Evolutionary conservation across 805 yeast species (phyloP).

Genomic region (Tetrapisispora arboricola): DNA sequence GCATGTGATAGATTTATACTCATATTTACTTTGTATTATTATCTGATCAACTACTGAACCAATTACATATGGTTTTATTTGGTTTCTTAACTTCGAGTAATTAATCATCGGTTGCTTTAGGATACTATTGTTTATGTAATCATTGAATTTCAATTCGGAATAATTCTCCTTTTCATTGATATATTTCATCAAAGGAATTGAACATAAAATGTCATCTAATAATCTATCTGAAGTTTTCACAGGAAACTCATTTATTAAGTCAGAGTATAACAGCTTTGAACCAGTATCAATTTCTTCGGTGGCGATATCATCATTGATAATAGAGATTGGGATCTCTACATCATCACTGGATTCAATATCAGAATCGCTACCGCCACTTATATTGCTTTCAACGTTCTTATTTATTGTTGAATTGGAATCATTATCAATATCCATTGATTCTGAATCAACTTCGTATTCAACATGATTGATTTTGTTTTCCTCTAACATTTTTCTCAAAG

Average conservation of each 20-base stretch:
- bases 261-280: conserved; percentile 18
- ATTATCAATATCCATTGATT: conserved; percentile 1
- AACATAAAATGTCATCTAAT: conserved; percentile 50
- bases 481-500: background rate
- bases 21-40: conserved; percentile 20
- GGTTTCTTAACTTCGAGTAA: conserved; percentile 24
- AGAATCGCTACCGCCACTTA: background rate
- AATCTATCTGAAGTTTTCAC: conserved; percentile 62
- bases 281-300: conserved; percentile 18
- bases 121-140: conserved; percentile 16
- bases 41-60: conserved; percentile 26
- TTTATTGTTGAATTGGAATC: background rate
- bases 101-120: conserved; percentile 20
- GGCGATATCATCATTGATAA: background rate
- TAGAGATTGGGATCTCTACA: background rate
- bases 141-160: conserved; percentile 6
- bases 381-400: background rate
- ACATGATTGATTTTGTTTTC: background rate
- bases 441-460: conserved; percentile 2
- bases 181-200: conserved; percentile 25
- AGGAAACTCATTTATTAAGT: conserved; percentile 13
- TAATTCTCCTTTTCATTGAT: background rate
- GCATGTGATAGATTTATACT: conserved; percentile 21
- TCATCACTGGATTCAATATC: background rate
- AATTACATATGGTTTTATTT: conserved; percentile 14